Conservation (phyloP, 2,329 filamentous ascomycete species). For the Claviceps maximensis region DNA sequence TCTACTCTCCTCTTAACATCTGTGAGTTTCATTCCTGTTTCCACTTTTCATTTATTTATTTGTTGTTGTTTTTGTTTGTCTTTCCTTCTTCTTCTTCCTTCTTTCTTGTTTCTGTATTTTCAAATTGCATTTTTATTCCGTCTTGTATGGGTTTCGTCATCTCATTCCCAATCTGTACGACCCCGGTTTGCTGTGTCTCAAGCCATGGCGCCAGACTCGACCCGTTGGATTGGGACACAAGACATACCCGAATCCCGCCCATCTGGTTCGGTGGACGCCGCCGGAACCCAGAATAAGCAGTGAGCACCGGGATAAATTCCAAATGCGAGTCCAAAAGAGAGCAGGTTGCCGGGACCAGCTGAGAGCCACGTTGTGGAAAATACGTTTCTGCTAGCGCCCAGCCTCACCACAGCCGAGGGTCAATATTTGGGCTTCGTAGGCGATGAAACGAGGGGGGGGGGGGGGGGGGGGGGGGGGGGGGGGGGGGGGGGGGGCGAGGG, state of each 20-base stretch:
- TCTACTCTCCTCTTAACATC: neutral
- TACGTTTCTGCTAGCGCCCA: neutral
- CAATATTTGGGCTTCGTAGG: neutral
- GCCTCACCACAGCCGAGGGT: neutral
- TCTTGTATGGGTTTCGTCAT: neutral
- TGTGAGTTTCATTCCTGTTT: neutral
- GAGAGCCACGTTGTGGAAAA: neutral
- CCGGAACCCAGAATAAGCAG: neutral
- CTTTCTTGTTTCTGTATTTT: neutral
- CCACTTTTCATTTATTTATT: neutral
- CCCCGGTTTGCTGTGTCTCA: neutral
- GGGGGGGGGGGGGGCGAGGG: neutral
- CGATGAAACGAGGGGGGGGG: too few species aligned
- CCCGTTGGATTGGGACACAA: neutral
- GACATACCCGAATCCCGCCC: neutral
- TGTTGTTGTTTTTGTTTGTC: neutral
- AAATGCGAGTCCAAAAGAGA: neutral
- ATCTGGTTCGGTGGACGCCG: neutral
- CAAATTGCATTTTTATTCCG: too few species aligned
- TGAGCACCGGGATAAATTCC: neutral
- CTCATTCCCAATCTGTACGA: neutral
- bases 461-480: neutral
- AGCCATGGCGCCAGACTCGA: neutral
- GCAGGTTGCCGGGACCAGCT: neutral
- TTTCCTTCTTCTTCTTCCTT: neutral